Conservation (phyloP, 768 basidiomycete species). For the Baorangia bicolor region DNA sequence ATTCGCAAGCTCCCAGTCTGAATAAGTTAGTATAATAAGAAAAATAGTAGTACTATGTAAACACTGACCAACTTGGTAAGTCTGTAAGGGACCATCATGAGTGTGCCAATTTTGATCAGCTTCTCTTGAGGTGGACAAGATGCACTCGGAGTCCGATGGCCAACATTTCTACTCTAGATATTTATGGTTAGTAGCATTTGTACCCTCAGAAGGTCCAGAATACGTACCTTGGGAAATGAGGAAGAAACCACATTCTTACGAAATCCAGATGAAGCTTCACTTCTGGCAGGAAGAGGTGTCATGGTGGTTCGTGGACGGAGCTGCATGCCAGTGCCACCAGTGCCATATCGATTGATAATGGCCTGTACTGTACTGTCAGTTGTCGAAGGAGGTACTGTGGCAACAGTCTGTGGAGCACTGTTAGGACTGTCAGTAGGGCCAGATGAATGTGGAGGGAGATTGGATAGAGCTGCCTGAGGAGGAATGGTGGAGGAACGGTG, state of each 20-base stretch:
- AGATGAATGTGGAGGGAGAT: not conserved
- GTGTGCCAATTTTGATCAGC: not conserved
- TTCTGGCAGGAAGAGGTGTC: not conserved
- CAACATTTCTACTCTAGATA: not conserved
- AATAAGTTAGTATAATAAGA: not conserved
- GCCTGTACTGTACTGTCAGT: not conserved
- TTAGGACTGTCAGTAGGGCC: too few relatives aligned
- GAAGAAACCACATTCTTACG: not conserved
- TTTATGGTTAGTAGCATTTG: not conserved
- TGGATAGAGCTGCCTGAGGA: not conserved
- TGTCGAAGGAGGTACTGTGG: too few relatives aligned
- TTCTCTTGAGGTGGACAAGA: not conserved
- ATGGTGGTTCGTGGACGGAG: not conserved
- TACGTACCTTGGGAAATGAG: not conserved
- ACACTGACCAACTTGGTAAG: not conserved
- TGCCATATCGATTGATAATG: not conserved
- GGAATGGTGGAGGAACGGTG: not conserved
- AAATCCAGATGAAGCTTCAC: not conserved
- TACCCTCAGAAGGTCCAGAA: not conserved
- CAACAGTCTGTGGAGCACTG: too few relatives aligned
- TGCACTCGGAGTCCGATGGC: not conserved
- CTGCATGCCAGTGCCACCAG: not conserved
- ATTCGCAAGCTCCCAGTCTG: not conserved
- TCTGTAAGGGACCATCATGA: slow-evolving; percentile 3
- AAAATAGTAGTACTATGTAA: not conserved